Conservation (phyloP, 164 flowering plant species). For the Santalum album region DNA sequence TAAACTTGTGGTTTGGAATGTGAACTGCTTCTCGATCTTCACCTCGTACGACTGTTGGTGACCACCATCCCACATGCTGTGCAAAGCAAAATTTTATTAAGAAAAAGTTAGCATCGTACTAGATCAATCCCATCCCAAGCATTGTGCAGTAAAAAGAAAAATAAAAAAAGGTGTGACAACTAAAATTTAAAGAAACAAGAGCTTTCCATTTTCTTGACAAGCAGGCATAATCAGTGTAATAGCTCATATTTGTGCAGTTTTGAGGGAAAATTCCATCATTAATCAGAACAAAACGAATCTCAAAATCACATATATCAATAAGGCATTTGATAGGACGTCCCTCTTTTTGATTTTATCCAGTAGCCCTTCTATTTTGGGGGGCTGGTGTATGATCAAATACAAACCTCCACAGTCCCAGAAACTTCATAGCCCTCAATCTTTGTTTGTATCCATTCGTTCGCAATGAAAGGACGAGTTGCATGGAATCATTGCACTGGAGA, state of each 20-base stretch:
- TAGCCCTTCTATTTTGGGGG: background rate
- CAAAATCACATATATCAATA: too few species aligned
- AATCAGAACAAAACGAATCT: too few species aligned
- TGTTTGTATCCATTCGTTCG: constrained; percentile 93
- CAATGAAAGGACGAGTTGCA: constrained; percentile 84
- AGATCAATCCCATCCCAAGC: too few species aligned
- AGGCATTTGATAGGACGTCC: background rate
- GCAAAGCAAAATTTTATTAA: constrained; percentile 3
- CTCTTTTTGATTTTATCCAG: background rate
- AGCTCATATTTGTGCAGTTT: too few species aligned
- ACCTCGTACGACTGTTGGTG: constrained; percentile 92
- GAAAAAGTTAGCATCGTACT: too few species aligned
- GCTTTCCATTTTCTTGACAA: too few species aligned
- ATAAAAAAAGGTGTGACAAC: too few species aligned
- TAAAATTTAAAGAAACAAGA: too few species aligned
- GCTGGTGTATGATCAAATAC: constrained; percentile 13
- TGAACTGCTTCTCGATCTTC: constrained; percentile 98
- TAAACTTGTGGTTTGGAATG: constrained; percentile 94
- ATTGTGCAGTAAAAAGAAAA: too few species aligned
- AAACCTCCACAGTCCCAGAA: constrained; percentile 98
- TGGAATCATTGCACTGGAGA: constrained; percentile 95
- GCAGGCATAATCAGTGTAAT: background rate
- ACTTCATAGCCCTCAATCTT: constrained; percentile 96
- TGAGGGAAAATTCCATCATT: too few species aligned
- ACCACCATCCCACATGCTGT: constrained; percentile 99